These are phyloP conservation scores for Melaleuca alternifolia DNA, from an alignment of 345 rosid genomes.

Conservation along the genomic window DNA sequence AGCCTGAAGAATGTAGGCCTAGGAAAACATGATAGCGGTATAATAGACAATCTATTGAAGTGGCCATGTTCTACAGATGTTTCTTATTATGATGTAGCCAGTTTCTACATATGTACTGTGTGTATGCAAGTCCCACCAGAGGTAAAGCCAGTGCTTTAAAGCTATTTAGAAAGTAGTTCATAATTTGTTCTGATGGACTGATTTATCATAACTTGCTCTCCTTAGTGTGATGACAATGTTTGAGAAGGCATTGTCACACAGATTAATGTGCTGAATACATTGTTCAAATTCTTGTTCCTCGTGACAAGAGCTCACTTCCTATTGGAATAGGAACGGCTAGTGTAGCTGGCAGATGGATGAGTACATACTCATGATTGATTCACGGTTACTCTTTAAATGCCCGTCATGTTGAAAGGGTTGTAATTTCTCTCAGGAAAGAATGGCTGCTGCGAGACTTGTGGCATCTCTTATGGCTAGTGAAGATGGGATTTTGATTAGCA, in stretches of 20 bases:
- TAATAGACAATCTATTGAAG: not conserved
- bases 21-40: not conserved
- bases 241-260: not conserved
- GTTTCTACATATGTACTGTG: not conserved
- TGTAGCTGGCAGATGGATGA: not conserved
- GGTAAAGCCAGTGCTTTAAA: not conserved
- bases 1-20: not conserved
- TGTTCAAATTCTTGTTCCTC: not conserved
- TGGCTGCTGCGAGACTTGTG: constrained; percentile 77
- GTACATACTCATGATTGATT: not conserved
- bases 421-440: constrained; percentile 49
- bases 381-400: not conserved
- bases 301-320: not conserved
- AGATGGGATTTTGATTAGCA: constrained; percentile 49
- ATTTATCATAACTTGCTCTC: not conserved
- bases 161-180: not conserved
- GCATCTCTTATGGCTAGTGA: constrained; percentile 82
- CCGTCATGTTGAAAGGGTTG: not conserved
- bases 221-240: not conserved
- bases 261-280: not conserved
- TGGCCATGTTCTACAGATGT: not conserved
- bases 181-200: not conserved
- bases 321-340: not conserved
- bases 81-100: not conserved
- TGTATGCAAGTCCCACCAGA: not conserved